Conservation (phyloP, 495 filamentous ascomycete species). For the Trichoderma gamsii region DNA sequence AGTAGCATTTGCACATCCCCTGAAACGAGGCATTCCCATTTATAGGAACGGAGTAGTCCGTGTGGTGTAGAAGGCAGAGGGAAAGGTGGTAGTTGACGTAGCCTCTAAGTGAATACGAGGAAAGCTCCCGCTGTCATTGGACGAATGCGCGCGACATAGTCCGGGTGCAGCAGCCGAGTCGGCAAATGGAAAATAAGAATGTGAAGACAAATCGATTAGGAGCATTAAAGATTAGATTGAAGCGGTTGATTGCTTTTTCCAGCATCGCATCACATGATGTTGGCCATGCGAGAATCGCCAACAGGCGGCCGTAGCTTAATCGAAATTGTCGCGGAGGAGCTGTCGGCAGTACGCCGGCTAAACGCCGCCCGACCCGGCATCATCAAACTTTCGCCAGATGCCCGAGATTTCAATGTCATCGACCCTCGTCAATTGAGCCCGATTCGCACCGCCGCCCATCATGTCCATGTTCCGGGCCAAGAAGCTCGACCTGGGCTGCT, state of each 20-base stretch:
- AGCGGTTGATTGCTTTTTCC: too few relatives aligned
- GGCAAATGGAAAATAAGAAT: too few relatives aligned
- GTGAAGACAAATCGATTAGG: too few relatives aligned
- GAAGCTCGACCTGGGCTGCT: constrained; percentile 80
- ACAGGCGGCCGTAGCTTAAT: neutral
- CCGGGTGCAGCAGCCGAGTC: too few relatives aligned
- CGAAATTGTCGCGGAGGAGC: neutral
- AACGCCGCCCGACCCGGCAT: neutral
- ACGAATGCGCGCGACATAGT: too few relatives aligned
- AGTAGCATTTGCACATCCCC: neutral
- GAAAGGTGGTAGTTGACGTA: too few relatives aligned
- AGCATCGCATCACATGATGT: too few relatives aligned
- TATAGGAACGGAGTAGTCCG: neutral
- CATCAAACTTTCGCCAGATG: constrained; percentile 6
- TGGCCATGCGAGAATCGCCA: neutral
- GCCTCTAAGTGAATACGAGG: neutral
- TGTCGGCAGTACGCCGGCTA: neutral
- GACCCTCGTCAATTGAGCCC: neutral
- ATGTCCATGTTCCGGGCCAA: constrained; percentile 64
- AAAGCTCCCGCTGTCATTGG: too few relatives aligned
- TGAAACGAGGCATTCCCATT: neutral
- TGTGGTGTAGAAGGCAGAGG: neutral
- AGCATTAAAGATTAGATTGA: too few relatives aligned
- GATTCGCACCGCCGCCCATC: constrained; percentile 2
- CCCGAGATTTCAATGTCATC: constrained; percentile 1